Evolutionary conservation across 768 basidiomycete species (phyloP), one percentile per base, ranked within the genome.

Genomic region (Xerocomus spinulosus): DNA sequence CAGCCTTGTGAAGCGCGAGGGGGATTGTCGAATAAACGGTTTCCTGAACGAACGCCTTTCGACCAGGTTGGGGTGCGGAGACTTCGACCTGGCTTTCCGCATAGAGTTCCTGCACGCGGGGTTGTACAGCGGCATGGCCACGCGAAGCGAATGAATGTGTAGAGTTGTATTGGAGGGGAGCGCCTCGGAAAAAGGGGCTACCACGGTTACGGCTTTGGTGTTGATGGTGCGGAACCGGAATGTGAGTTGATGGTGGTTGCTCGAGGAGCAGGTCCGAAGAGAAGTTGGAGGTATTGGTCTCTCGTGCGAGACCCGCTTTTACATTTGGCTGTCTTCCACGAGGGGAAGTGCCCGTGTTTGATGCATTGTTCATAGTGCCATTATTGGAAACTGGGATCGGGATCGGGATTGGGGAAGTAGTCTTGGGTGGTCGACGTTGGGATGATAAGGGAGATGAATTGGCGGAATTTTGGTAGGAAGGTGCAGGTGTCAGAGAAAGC

Each of bases 21-120:
- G 85, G 85, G 46, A 87, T 81, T 12, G 78, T 78, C 12, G 82
- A 84, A 41, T 72, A 68, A 24, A 87, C 80, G 15, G 77, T 74
- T 62, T 87, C 83, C 5, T 68, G 76, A 5, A 78, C 58, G 55
- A 81, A 83, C 20, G 60, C 65, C 44, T 58, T 61, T 32, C 60
- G 68, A 54, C 64, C 56, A 8, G 62, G 50, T 1, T 61, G 66
- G 1, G 39, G 25, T 4, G 60, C 51, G 38, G 68, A 60, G 48
- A 52, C 49, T 38, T 68, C 65, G 18, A 65, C 37, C 48, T 67
- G 67, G 43, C 67, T 68, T 44, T 50, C 61, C 26, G 66, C 69
- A 59, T 76, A 78, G 17, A 75, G 53, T 25, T 77, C 74, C 56
- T 77, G 78, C 28, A 78, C 72, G 45, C 71, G 71, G 30, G 66